Evolutionary conservation across 1,139 yeast genomes (phyloP).

Genomic region (Yueomyces sp.): DNA sequence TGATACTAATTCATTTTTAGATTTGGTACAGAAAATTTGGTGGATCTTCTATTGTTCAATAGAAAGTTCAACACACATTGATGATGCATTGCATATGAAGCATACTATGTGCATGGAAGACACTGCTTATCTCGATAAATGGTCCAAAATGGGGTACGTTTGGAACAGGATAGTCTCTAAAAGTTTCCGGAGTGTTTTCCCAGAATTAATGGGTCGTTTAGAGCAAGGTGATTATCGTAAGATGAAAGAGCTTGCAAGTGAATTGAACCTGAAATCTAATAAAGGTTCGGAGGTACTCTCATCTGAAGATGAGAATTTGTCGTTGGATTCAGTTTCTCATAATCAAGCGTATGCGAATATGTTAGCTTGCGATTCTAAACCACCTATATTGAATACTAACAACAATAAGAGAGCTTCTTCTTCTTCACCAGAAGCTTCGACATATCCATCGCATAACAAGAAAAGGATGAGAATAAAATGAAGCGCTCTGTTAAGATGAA

Average conservation of each 20-base stretch:
- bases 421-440: too few species aligned
- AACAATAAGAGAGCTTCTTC: too few species aligned
- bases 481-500: too few species aligned
- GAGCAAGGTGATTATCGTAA: conserved; percentile 15
- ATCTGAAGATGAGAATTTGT: conserved; percentile 82
- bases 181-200: conserved; percentile 18
- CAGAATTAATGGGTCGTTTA: conserved; percentile 15
- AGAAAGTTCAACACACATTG: too few species aligned
- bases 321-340: conserved; percentile 35
- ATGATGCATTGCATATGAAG: too few species aligned
- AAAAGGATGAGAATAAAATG: too few species aligned
- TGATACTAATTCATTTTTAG: too few species aligned
- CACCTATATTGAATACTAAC: too few species aligned
- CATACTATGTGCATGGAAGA: too few species aligned
- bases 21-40: too few species aligned
- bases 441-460: too few species aligned
- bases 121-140: neutral
- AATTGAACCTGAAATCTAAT: conserved; percentile 81
- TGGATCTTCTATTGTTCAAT: too few species aligned
- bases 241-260: conserved; percentile 5
- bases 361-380: neutral
- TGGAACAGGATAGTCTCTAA: conserved; percentile 22
- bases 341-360: conserved; percentile 20
- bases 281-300: conserved; percentile 86
- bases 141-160: conserved; percentile 7